Conservation (phyloP, 2,329 filamentous ascomycete genomes). For the Penicillium sp. region DNA sequence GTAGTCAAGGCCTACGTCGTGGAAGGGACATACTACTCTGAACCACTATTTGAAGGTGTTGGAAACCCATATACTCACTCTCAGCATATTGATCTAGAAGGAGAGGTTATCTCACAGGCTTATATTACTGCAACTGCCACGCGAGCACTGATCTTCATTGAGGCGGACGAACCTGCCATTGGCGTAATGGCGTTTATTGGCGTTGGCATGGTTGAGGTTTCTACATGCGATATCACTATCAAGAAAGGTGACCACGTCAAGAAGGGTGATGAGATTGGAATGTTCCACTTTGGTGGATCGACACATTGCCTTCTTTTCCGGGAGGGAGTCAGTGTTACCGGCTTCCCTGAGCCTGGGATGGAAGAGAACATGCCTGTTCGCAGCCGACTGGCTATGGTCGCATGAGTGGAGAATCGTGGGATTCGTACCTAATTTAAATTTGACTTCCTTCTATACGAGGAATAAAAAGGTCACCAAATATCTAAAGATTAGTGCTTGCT, state of each 20-base stretch:
- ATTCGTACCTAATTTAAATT: no score
- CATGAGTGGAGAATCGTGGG: no score
- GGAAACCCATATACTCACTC: conserved; percentile 32
- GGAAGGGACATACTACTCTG: conserved; percentile 71
- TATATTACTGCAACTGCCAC: conserved; percentile 72
- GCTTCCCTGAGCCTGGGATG: conserved; percentile 30
- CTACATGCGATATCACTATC: conserved; percentile 72
- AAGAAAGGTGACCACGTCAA: conserved; percentile 66
- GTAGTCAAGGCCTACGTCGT: conserved; percentile 62
- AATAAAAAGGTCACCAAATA: no score
- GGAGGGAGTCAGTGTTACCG: conserved; percentile 33
- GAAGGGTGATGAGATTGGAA: conserved; percentile 74
- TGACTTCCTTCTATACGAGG: no score
- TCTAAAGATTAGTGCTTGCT: no score
- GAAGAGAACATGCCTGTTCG: conserved; percentile 33
- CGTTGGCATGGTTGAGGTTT: conserved; percentile 78
- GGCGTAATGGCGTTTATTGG: conserved; percentile 72
- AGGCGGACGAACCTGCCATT: conserved; percentile 68
- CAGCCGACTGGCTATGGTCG: conserved; percentile 28
- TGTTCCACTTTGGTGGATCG: conserved; percentile 81
- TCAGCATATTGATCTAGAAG: conserved; percentile 33
- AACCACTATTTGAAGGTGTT: conserved; percentile 58
- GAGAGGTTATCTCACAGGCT: conserved; percentile 57
- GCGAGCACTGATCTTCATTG: conserved; percentile 70
- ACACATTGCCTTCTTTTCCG: conserved; percentile 70